Conservation (phyloP, 176 grass and related monocot genomes). For the Oropetium thomaeum region DNA sequence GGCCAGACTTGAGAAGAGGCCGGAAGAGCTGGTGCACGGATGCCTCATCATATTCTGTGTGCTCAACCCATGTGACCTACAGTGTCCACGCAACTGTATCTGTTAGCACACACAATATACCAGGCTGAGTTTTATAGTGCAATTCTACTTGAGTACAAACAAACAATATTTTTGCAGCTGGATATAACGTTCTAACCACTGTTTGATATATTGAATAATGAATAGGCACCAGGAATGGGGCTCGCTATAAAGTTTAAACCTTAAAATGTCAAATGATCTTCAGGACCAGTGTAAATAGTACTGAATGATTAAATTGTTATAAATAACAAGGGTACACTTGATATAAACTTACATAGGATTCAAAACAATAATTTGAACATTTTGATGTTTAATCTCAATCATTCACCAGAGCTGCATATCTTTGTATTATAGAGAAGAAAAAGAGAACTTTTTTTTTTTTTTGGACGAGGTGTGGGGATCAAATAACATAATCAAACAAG, state of each 20-base stretch:
- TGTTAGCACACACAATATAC: conserved; percentile 44
- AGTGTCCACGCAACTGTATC: conserved; percentile 28
- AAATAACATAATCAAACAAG: neutral
- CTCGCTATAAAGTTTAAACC: neutral
- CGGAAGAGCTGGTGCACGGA: conserved; percentile 71
- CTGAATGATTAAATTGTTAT: neutral
- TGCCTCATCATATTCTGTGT: conserved; percentile 81
- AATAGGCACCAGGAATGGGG: neutral
- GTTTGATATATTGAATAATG: neutral
- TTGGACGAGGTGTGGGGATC: neutral
- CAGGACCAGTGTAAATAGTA: neutral
- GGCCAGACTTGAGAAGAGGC: conserved; percentile 60
- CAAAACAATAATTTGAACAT: neutral
- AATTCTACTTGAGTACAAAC: conserved; percentile 17
- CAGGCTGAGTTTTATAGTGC: neutral
- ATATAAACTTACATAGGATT: neutral
- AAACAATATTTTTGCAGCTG: neutral
- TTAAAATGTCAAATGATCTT: conserved; percentile 13
- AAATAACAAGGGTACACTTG: neutral
- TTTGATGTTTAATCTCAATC: too few relatives aligned
- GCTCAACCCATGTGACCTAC: conserved; percentile 96
- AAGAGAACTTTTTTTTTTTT: too few relatives aligned
- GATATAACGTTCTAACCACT: neutral
- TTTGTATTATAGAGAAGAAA: too few relatives aligned
- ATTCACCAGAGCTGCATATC: too few relatives aligned